phyloP scores from a whole-genome alignment of 2,329 filamentous ascomycete species.

The Cylindrodendrum hubeiense region DNA sequence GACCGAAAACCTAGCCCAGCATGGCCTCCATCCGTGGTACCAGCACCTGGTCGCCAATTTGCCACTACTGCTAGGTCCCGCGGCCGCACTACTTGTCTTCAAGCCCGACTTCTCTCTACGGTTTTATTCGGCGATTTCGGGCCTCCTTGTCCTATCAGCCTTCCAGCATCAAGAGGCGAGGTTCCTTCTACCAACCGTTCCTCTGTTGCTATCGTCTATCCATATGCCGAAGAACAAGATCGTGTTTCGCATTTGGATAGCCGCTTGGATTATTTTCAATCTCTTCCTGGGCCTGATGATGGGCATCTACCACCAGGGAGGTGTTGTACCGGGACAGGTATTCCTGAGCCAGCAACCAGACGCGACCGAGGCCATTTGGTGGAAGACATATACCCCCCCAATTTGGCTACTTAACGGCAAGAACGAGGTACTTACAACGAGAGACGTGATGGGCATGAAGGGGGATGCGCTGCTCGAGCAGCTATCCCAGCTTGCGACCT shows the following conservation, averaged over 20 bases:
- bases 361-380: conserved; percentile 80
- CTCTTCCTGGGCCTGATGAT: conserved; percentile 76
- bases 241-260: conserved; percentile 66
- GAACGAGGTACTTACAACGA: conserved; percentile 77
- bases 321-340: conserved; percentile 80
- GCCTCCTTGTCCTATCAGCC: conserved; percentile 76
- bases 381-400: conserved; percentile 88
- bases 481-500: conserved; percentile 71
- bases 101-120: conserved; percentile 70
- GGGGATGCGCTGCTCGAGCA: conserved; percentile 70
- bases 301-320: conserved; percentile 87
- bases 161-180: conserved; percentile 86
- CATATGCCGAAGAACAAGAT: conserved; percentile 70
- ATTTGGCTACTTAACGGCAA: conserved; percentile 84
- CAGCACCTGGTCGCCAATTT: conserved; percentile 81
- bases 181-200: conserved; percentile 81
- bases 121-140: conserved; percentile 80
- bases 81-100: conserved; percentile 70
- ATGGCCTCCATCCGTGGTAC: conserved; percentile 84
- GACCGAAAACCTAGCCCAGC: conserved; percentile 76
- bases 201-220: conserved; percentile 81
- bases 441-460: conserved; percentile 80
- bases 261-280: conserved; percentile 78
- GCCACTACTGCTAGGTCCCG: conserved; percentile 78
- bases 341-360: conserved; percentile 79